Conservation (phyloP, 148 eudicot genomes). For the Chenopodium quinoa region DNA sequence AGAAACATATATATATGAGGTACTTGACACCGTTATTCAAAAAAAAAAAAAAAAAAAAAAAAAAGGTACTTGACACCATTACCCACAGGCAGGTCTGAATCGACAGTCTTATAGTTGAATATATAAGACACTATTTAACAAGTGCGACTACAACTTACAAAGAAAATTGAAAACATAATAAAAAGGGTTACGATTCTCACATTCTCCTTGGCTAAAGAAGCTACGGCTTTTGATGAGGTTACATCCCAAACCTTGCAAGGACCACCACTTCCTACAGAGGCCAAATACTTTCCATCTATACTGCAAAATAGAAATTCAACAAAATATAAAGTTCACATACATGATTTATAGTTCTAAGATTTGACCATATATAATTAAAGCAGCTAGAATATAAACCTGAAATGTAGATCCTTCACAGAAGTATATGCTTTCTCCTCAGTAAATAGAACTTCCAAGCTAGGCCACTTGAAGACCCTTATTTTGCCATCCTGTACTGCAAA, state of each 20-base stretch:
- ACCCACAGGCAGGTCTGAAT: conserved; percentile 1
- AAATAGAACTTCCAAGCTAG: conserved; percentile 65
- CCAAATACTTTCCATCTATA: conserved; percentile 82
- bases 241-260: conserved; percentile 93
- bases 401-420: conserved; percentile 78
- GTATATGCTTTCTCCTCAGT: conserved; percentile 58
- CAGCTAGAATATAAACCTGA: conserved; percentile 51
- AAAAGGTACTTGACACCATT: background rate
- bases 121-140: background rate
- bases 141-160: background rate
- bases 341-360: background rate
- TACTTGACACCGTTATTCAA: no score
- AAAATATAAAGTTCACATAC: background rate
- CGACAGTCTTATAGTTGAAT: background rate
- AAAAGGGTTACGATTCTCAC: conserved; percentile 38
- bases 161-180: background rate
- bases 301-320: conserved; percentile 43
- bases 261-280: conserved; percentile 76
- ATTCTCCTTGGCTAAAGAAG: conserved; percentile 63
- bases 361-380: background rate
- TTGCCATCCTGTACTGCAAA: conserved; percentile 97
- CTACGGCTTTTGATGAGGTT: conserved; percentile 44
- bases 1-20: background rate
- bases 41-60: no score
- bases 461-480: conserved; percentile 94